phyloP scores from a whole-genome alignment of 1,284 basidiomycete genomes.

The Cystobasidium slooffiae region DNA sequence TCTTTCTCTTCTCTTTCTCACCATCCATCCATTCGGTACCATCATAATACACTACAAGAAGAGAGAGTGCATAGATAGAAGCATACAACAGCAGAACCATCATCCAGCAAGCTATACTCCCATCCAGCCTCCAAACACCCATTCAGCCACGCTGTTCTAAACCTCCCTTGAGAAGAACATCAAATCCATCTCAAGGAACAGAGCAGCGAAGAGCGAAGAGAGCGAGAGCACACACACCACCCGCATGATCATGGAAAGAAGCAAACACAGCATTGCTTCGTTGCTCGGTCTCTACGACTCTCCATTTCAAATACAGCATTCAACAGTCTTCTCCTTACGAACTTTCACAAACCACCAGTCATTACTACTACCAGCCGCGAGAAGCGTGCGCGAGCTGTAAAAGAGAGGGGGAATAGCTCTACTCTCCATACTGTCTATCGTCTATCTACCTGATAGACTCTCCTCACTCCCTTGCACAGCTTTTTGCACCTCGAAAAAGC shows the following conservation, averaged over 20 bases:
- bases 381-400: slow-evolving; percentile 23
- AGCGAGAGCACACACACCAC: neutral
- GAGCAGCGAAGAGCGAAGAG: neutral
- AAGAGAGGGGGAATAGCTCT: neutral
- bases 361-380: slow-evolving; percentile 7
- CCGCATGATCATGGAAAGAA: slow-evolving; percentile 19
- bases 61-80: neutral
- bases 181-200: slow-evolving; percentile 9
- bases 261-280: neutral
- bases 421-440: neutral
- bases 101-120: neutral
- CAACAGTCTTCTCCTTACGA: neutral
- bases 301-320: slow-evolving; percentile 1
- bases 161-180: neutral
- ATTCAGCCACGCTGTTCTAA: neutral
- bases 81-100: neutral
- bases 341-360: neutral
- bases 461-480: neutral
- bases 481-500: neutral
- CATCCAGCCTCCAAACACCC: neutral
- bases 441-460: neutral
- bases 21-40: neutral
- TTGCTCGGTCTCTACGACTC: neutral
- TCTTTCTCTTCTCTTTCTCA: neutral
- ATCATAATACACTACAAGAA: neutral